phyloP scores from a whole-genome alignment of 2,329 filamentous ascomycete species.

The Lecanicillium sp. region DNA sequence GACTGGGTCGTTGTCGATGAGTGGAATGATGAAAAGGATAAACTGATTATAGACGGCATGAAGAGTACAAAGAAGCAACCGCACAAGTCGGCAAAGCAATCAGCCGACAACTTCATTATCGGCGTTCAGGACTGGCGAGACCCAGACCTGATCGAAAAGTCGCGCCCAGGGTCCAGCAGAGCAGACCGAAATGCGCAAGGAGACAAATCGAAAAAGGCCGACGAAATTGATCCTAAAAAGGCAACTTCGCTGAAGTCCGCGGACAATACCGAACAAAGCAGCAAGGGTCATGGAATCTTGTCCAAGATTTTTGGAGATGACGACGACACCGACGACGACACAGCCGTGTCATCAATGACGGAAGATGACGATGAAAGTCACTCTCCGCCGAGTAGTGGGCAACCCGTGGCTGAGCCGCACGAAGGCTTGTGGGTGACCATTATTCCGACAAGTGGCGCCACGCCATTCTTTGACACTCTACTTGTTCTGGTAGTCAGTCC shows the following conservation, averaged over 20 bases:
- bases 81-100: constrained; percentile 17
- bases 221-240: constrained; percentile 5
- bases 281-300: constrained; percentile 26
- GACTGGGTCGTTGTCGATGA: constrained; percentile 67
- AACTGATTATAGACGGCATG: constrained; percentile 31
- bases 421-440: constrained; percentile 96
- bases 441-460: constrained; percentile 80
- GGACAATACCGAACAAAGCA: constrained; percentile 9
- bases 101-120: constrained; percentile 63
- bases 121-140: constrained; percentile 86
- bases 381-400: constrained; percentile 6
- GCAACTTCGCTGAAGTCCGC: not conserved
- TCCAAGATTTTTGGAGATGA: constrained; percentile 44
- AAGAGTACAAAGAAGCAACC: constrained; percentile 25
- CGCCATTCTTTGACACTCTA: constrained; percentile 91
- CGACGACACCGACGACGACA: constrained; percentile 19
- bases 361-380: constrained; percentile 16
- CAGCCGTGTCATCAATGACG: constrained; percentile 12
- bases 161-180: not conserved
- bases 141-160: constrained; percentile 44
- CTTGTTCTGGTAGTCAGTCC: constrained; percentile 96
- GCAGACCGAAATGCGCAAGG: constrained; percentile 11
- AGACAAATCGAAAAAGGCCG: constrained; percentile 3
- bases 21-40: constrained; percentile 50
- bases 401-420: constrained; percentile 25